Conservation (phyloP, 2,329 filamentous ascomycete species). For the Penicillium sp. region DNA sequence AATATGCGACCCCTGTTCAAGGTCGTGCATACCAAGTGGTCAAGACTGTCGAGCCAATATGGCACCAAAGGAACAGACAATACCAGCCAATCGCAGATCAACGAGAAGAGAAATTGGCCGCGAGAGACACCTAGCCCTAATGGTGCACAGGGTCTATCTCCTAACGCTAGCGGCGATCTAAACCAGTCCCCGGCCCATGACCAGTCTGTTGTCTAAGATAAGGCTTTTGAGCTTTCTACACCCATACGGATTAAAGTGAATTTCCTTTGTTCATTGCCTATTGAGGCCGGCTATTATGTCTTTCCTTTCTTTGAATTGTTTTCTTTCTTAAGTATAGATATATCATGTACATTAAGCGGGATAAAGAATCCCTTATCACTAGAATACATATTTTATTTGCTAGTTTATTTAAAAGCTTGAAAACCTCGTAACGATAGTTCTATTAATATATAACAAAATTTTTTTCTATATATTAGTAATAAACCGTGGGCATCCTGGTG, state of each 20-base stretch:
- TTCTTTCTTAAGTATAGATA: too few species aligned
- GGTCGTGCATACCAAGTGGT: conserved; percentile 17
- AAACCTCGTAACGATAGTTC: too few species aligned
- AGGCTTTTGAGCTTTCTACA: neutral
- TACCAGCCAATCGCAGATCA: conserved; percentile 13
- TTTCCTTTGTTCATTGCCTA: neutral
- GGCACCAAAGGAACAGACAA: conserved; percentile 4
- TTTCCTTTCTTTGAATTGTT: too few species aligned
- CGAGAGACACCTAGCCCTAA: conserved; percentile 10
- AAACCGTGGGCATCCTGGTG: too few species aligned
- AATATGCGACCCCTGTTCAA: conserved; percentile 33
- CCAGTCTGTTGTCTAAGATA: neutral
- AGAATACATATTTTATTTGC: too few species aligned
- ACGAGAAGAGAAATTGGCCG: conserved; percentile 9
- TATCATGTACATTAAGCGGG: too few species aligned
- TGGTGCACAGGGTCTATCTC: neutral
- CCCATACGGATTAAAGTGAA: too few species aligned
- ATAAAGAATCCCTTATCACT: too few species aligned
- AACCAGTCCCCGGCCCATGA: neutral
- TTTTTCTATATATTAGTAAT: too few species aligned
- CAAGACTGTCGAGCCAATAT: neutral
- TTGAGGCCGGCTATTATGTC: too few species aligned
- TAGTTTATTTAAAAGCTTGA: too few species aligned
- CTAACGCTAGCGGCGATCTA: neutral
- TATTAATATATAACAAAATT: too few species aligned